phyloP scores from a whole-genome alignment of 352 stramenopile species.

The Phytophthora colocasiae region DNA sequence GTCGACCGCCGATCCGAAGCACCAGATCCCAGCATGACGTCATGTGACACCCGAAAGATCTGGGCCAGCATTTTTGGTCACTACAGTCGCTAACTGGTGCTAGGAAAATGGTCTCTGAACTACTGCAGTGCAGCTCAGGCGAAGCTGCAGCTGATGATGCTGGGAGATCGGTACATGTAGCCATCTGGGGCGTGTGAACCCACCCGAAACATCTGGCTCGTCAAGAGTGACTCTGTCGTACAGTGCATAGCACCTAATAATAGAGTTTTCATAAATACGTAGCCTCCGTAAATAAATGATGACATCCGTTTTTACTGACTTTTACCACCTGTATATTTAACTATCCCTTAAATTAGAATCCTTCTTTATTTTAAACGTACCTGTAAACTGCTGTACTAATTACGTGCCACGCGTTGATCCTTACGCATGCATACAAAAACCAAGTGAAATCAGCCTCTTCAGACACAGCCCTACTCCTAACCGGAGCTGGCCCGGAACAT shows the following conservation, averaged over 20 bases:
- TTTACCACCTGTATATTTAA: too few relatives aligned
- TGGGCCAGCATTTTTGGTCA: neutral
- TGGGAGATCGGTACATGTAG: neutral
- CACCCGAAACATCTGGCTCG: slow-evolving; percentile 19
- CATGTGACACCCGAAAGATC: slow-evolving; percentile 10
- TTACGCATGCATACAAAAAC: slow-evolving; percentile 17
- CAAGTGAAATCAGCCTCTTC: slow-evolving; percentile 33
- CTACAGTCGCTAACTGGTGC: neutral
- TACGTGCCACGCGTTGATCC: slow-evolving; percentile 27
- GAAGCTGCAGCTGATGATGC: too few relatives aligned
- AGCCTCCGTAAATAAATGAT: too few relatives aligned
- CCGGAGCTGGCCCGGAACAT: slow-evolving; percentile 8
- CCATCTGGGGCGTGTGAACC: slow-evolving; percentile 17
- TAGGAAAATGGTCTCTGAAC: too few relatives aligned
- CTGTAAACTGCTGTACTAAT: too few relatives aligned
- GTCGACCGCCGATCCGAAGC: slow-evolving; percentile 6
- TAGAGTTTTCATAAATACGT: too few relatives aligned
- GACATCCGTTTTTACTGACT: too few relatives aligned
- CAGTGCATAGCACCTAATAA: too few relatives aligned
- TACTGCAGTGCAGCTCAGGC: too few relatives aligned
- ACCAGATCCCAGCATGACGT: slow-evolving; percentile 3
- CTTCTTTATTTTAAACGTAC: too few relatives aligned
- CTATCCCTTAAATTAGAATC: too few relatives aligned
- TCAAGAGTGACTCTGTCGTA: neutral
- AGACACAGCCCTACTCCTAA: slow-evolving; percentile 23